Evolutionary conservation across 495 filamentous ascomycete genomes (phyloP).

Genomic region (Rostrohypoxylon terebratum): DNA sequence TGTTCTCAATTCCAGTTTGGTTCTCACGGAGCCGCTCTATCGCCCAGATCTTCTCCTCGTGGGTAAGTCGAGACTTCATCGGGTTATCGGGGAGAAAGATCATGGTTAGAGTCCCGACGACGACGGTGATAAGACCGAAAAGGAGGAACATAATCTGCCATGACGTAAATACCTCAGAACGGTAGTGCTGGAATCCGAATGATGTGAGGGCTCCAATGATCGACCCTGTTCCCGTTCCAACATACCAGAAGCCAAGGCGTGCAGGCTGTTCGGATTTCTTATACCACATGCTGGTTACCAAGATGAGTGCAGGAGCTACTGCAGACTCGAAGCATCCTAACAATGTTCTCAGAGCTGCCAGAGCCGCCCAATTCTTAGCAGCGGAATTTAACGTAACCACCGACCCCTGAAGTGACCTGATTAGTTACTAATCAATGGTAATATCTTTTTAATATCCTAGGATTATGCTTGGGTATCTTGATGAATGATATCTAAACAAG

Average conservation of each 20-base stretch:
- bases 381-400: constrained; percentile 40
- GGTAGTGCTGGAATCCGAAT: constrained; percentile 44
- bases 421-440: constrained; percentile 4
- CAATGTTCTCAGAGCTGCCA: constrained; percentile 41
- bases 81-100: constrained; percentile 63
- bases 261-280: constrained; percentile 49
- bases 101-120: constrained; percentile 44
- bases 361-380: constrained; percentile 43
- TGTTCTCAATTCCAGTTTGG: constrained; percentile 75
- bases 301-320: constrained; percentile 48
- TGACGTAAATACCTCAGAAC: constrained; percentile 45
- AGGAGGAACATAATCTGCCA: constrained; percentile 59
- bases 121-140: constrained; percentile 55
- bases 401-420: constrained; percentile 13
- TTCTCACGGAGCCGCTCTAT: constrained; percentile 71
- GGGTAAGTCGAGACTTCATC: constrained; percentile 58
- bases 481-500: neutral
- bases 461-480: neutral
- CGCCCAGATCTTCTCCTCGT: constrained; percentile 62
- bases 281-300: constrained; percentile 54
- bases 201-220: constrained; percentile 45
- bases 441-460: neutral
- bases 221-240: constrained; percentile 40
- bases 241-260: constrained; percentile 50
- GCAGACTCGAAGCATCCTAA: constrained; percentile 48